A percentile compares a stretch with the other conserved stretches of the same genome.
phyloP scores from a whole-genome alignment of 2,329 filamentous ascomycete genomes.

The Xylariaceae sp. region DNA sequence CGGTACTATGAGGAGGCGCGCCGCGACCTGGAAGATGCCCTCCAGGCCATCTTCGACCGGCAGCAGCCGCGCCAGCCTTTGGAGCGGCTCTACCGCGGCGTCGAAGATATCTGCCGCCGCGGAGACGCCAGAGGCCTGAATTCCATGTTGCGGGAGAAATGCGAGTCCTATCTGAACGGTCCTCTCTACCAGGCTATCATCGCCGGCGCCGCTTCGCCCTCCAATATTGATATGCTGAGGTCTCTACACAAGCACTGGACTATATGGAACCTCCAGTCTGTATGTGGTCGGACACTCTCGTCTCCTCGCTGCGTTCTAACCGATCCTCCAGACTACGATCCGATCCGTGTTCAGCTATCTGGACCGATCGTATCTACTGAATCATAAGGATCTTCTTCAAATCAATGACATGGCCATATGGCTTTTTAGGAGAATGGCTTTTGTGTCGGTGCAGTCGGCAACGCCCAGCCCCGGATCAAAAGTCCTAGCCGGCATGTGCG shows the following conservation, averaged over 20 bases:
- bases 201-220: slow-evolving; percentile 35
- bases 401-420: slow-evolving; percentile 75
- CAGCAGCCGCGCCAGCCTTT: slow-evolving; percentile 61
- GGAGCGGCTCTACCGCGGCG: slow-evolving; percentile 81
- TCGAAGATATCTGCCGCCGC: slow-evolving; percentile 84
- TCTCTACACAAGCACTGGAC: slow-evolving; percentile 56
- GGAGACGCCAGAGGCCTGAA: slow-evolving; percentile 64
- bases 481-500: slow-evolving; percentile 57
- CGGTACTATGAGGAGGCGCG: slow-evolving; percentile 73
- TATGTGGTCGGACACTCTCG: slow-evolving; percentile 31
- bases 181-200: slow-evolving; percentile 50
- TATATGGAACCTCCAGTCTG: slow-evolving; percentile 70
- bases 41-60: slow-evolving; percentile 65
- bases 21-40: slow-evolving; percentile 63
- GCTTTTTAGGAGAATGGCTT: slow-evolving; percentile 61
- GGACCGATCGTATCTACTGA: slow-evolving; percentile 80
- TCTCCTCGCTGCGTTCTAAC: slow-evolving; percentile 4
- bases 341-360: slow-evolving; percentile 90
- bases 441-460: slow-evolving; percentile 25
- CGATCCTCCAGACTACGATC: slow-evolving; percentile 46
- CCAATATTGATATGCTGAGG: slow-evolving; percentile 57
- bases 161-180: slow-evolving; percentile 59
- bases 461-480: slow-evolving; percentile 27
- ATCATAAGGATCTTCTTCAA: slow-evolving; percentile 59
- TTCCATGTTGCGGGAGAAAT: slow-evolving; percentile 55